Evolutionary conservation across 495 filamentous ascomycete genomes (phyloP), one percentile per base, ranked within the genome.

Genomic region (Podospora pseudoanserina): DNA sequence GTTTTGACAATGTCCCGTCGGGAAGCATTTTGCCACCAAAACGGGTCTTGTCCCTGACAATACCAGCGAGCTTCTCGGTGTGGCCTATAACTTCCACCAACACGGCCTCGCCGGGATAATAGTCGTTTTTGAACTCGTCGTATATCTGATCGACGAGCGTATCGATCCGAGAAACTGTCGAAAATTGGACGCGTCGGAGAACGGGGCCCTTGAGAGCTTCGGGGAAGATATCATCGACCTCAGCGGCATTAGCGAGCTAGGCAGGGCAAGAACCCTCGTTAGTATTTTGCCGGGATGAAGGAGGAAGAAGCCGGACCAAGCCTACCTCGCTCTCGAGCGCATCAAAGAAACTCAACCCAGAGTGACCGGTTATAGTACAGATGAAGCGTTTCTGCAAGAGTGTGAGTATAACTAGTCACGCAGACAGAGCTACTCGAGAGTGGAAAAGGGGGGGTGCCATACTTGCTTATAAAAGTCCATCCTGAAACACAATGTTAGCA

Each of bases 391-490:
- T 91, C 87, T 95, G 71, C 58, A 65, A 58, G 64, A 60, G 34
- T 18, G 60, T 27, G 67, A 75, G 59, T 65, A 65, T 72, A 72
- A 64, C 34, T 65, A 66, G 56, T 28, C 58, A 59, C 23, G 39
- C 9, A 49, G 39, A 49, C 39, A 49, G 39, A 49, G 6, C 39
- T 11, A 49, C 39, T 9, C 15, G 6, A 49, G 15, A 9, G n/a
- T 58, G 19, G 18, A 58, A 26, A 57, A 26, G 19, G n/a, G 5
- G 27, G 60, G 55, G 26, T 32, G 57, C 23, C 84, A 66, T 79
- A 90, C 91, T 84, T 96, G 92, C 66, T 90, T 94, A 76, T 97
- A 97, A 76, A 96, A 97, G 77, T 98, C 94, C 86, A 93, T 88
- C 49, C 94, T 92, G 71, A 7, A 20, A 53, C 23, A 5, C 4